Conservation (phyloP, 2,329 filamentous ascomycete species). For the Monilinia fructigena region DNA sequence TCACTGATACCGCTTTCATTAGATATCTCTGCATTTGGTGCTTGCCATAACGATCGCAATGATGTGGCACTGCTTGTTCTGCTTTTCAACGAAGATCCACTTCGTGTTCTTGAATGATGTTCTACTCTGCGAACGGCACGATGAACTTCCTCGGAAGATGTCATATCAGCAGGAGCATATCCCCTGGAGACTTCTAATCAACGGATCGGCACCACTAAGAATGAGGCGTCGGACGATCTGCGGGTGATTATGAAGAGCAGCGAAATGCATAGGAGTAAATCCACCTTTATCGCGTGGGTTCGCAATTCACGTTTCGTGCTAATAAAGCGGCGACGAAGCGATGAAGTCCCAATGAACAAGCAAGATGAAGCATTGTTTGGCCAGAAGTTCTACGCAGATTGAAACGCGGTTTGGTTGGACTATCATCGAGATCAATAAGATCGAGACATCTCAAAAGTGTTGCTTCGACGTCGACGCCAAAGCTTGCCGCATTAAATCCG, state of each 20-base stretch:
- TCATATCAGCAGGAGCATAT: constrained; percentile 69
- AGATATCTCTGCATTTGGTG: constrained; percentile 44
- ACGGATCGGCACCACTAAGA: constrained; percentile 69
- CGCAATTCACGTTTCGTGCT: constrained; percentile 73
- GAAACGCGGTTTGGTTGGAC: constrained; percentile 62
- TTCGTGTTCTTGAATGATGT: constrained; percentile 64
- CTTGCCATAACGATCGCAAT: constrained; percentile 65
- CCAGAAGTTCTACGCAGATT: constrained; percentile 66
- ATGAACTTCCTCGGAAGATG: constrained; percentile 62
- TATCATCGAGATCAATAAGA: constrained; percentile 75
- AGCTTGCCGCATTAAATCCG: constrained; percentile 43
- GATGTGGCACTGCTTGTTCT: constrained; percentile 67
- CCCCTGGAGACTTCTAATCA: constrained; percentile 68
- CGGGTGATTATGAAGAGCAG: constrained; percentile 70
- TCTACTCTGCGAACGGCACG: constrained; percentile 62
- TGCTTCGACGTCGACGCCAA: constrained; percentile 40
- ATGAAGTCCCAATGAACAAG: constrained; percentile 70
- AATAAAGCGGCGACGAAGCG: constrained; percentile 75
- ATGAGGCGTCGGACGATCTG: constrained; percentile 76
- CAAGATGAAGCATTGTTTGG: constrained; percentile 79
- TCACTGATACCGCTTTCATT: constrained; percentile 45
- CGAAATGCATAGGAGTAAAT: constrained; percentile 79
- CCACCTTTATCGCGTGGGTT: constrained; percentile 74
- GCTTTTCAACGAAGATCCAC: constrained; percentile 58
- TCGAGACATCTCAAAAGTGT: constrained; percentile 71